These are phyloP conservation scores for Leishmania amazonensis DNA, from an alignment of 208 protist species.

Conservation along the genomic window DNA sequence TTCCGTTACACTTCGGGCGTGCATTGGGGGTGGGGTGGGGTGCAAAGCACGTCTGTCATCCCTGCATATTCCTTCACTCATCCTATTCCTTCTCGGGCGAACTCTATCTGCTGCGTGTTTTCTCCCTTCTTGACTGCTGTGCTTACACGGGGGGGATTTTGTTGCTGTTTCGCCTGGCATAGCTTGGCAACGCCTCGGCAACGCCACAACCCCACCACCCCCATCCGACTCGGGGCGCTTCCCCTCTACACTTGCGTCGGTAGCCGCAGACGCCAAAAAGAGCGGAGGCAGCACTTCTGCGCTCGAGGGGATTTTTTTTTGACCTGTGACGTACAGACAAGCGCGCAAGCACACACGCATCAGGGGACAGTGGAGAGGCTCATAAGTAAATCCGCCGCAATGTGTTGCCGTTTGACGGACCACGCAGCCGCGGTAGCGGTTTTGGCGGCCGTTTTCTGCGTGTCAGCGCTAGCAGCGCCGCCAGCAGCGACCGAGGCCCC, in stretches of 20 bases:
- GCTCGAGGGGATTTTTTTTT: neutral
- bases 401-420: neutral
- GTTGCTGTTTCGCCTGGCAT: neutral
- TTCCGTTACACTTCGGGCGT: neutral
- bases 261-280: neutral
- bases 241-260: neutral
- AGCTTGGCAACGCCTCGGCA: neutral
- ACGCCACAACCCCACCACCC: too few relatives aligned
- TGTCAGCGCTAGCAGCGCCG: neutral
- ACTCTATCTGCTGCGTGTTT: neutral
- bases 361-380: neutral
- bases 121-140: neutral
- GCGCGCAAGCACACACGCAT: neutral
- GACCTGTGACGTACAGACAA: neutral
- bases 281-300: neutral
- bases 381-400: neutral
- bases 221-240: too few relatives aligned
- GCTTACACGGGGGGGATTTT: neutral
- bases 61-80: neutral
- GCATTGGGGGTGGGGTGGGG: too few relatives aligned
- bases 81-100: neutral
- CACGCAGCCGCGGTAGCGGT: neutral
- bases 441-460: neutral
- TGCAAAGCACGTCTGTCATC: neutral
- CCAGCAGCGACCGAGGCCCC: neutral